Evolutionary conservation across 139 green algal species (phyloP), one percentile per base, ranked within the genome.

Genomic region (Desmodesmus armatus): DNA sequence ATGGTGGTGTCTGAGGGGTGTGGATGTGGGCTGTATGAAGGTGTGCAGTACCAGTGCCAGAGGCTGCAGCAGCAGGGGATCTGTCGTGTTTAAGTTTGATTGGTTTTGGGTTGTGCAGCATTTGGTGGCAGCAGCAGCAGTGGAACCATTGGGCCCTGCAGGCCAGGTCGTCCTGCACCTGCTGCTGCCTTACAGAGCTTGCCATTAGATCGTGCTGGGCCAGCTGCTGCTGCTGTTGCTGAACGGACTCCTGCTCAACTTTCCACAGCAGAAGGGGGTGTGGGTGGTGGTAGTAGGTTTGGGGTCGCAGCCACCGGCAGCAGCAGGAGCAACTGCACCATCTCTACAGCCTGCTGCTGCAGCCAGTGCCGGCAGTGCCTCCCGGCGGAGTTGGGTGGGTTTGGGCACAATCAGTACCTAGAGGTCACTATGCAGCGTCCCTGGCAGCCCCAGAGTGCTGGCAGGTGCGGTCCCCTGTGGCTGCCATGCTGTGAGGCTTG

Each of bases 191-290:
- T 82, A 73, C 37, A 40, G 31, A 9, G 23, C 33, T 21, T 55
- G 71, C 55, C 76, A 82, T 53, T 53, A 72, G 7, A 11, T 15
- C 11, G 76, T 55, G 27, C 41, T 82, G 3, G 33, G 44, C 17
- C 37, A 58, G 37, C 55, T 82, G 55, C 76, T 82, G 76, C 35
- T 37, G 7, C 39, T 82, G 76, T 37, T 82, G 76, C 76, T 82
- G 37, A 9, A 72, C 3, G 21, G 76, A 4, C 55, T 53, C 29
- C 31, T 40, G 37, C 3, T 37, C 35, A 43, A 55, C 23, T 19
- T 25, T 5, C 47, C 7, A 55, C 40, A 58, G 37, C 47, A 40
- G 31, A 35, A 72, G 76, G 25, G 21, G 33, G n/a, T 66, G 39
- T 35, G 13, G 55, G 31, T 41, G 55, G 7, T 82, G 55, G 35